Conservation (phyloP, 2,329 filamentous ascomycete genomes). For the Pyrenophora tritici-repentis region DNA sequence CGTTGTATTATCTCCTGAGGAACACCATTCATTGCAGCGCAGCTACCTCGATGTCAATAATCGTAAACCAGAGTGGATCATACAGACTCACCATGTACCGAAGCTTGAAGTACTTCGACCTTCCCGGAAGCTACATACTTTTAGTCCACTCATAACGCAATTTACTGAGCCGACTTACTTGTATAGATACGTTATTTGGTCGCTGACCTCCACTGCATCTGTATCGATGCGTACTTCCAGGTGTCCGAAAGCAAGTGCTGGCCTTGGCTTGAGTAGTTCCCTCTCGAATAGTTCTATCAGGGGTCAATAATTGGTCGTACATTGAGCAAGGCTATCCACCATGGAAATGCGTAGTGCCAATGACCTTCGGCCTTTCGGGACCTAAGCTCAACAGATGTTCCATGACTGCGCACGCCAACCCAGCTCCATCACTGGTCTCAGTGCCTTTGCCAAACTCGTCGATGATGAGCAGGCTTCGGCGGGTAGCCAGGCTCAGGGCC, state of each 20-base stretch:
- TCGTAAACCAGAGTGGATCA: too few relatives aligned
- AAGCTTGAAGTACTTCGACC: constrained; percentile 82
- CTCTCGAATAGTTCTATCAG: constrained; percentile 70
- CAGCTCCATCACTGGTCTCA: constrained; percentile 66
- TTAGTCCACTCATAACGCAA: constrained; percentile 15
- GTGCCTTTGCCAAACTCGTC: constrained; percentile 87
- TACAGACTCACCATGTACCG: constrained; percentile 63
- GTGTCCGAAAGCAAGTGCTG: constrained; percentile 64
- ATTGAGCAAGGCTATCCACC: constrained; percentile 48
- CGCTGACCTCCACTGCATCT: constrained; percentile 56
- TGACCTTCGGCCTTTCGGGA: constrained; percentile 60
- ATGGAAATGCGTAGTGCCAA: constrained; percentile 68
- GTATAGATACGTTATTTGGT: constrained; percentile 77
- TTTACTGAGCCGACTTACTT: constrained; percentile 49
- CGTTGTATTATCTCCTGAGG: constrained; percentile 72
- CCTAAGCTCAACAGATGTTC: constrained; percentile 60
- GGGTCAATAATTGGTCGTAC: constrained; percentile 52
- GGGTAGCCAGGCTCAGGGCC: constrained; percentile 73
- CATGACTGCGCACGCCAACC: constrained; percentile 65
- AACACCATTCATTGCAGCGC: constrained; percentile 86
- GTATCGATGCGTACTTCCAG: constrained; percentile 72
- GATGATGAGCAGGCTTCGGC: constrained; percentile 79
- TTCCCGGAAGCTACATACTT: constrained; percentile 50
- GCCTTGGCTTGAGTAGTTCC: constrained; percentile 58
- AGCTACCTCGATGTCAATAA: constrained; percentile 51